Conservation (phyloP, 2,329 filamentous ascomycete species). For the Endothia cerciana region DNA sequence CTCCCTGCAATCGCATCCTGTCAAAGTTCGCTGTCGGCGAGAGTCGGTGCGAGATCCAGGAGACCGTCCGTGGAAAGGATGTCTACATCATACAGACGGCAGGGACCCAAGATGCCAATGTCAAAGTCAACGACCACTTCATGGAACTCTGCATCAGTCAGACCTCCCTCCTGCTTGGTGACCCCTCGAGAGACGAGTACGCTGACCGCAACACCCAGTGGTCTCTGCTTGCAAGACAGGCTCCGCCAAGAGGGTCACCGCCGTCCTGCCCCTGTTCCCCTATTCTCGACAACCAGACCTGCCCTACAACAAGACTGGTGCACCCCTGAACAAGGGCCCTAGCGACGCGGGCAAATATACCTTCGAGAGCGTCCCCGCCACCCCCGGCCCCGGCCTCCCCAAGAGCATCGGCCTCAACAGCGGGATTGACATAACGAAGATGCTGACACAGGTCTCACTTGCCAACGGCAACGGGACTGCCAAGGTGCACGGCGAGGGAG, state of each 20-base stretch:
- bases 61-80: conserved; percentile 97
- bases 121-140: conserved; percentile 92
- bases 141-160: conserved; percentile 98
- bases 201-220: conserved; percentile 61
- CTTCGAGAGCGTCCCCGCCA: conserved; percentile 90
- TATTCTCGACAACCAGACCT: conserved; percentile 96
- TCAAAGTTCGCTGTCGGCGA: conserved; percentile 94
- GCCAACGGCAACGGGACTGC: conserved; percentile 48
- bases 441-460: conserved; percentile 70
- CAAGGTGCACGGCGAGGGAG: conserved; percentile 41
- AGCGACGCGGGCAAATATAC: conserved; percentile 68
- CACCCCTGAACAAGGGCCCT: conserved; percentile 75
- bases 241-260: conserved; percentile 90
- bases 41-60: conserved; percentile 91
- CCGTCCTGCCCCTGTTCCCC: conserved; percentile 91
- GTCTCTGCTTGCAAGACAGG: conserved; percentile 94
- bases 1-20: conserved; percentile 79
- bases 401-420: conserved; percentile 68
- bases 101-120: conserved; percentile 52
- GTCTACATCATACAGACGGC: conserved; percentile 98
- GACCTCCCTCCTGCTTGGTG: conserved; percentile 39
- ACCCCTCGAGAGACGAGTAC: background rate
- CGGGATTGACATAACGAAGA: conserved; percentile 74
- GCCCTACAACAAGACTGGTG: conserved; percentile 94
- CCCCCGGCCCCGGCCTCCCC: conserved; percentile 74